phyloP scores from a whole-genome alignment of 192 early-diverging fungal genomes.

The Linnemannia zychae region DNA sequence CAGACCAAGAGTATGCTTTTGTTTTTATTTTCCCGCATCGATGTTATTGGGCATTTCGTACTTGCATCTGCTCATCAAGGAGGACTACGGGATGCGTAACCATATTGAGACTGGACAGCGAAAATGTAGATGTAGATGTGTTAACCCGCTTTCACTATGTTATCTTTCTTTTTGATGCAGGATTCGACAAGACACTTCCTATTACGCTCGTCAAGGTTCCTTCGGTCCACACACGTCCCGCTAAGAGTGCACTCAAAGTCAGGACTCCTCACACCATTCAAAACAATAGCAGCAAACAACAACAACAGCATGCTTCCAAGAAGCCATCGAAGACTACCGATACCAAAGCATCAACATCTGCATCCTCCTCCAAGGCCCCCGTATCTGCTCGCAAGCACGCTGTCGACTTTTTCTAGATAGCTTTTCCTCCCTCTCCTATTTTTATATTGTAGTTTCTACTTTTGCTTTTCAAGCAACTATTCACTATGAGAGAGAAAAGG shows the following conservation, averaged over 20 bases:
- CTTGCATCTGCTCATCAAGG: neutral
- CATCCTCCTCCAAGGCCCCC: neutral
- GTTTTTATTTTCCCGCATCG: neutral
- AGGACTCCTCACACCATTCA: slow-evolving; percentile 33
- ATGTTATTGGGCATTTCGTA: neutral
- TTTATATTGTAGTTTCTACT: neutral
- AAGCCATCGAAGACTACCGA: slow-evolving; percentile 3
- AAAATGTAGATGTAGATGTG: neutral
- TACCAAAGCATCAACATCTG: slow-evolving; percentile 25
- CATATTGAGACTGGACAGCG: neutral
- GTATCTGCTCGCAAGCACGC: slow-evolving; percentile 22
- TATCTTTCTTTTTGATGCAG: slow-evolving; percentile 2
- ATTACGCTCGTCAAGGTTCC: slow-evolving; percentile 41
- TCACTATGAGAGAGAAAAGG: too few species aligned
- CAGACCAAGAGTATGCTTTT: slow-evolving; percentile 34
- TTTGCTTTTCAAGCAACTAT: too few species aligned
- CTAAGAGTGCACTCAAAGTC: slow-evolving; percentile 46
- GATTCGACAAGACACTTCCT: slow-evolving; percentile 44
- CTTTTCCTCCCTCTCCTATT: neutral
- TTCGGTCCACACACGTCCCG: slow-evolving; percentile 32
- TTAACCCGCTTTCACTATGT: neutral
- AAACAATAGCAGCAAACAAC: slow-evolving; percentile 8
- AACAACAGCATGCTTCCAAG: slow-evolving; percentile 12
- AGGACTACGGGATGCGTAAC: neutral
- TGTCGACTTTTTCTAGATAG: slow-evolving; percentile 25